These are phyloP conservation scores for Cystobasidium onofrii DNA, from an alignment of 768 basidiomycete genomes.

Conservation along the genomic window DNA sequence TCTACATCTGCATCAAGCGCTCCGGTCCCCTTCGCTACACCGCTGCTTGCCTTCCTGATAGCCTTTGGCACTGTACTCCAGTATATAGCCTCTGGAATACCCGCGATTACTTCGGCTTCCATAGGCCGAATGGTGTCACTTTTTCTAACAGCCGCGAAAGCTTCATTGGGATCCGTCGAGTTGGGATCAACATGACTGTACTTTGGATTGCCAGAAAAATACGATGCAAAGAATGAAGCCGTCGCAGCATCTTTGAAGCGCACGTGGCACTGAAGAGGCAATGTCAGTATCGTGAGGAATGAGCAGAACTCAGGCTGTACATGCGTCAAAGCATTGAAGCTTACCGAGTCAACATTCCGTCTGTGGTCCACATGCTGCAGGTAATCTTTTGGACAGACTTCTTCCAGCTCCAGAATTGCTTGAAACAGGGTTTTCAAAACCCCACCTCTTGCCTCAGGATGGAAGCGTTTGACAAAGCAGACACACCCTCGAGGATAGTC, in stretches of 20 bases:
- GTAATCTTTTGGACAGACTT: background rate
- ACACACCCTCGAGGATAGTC: conserved; percentile 24
- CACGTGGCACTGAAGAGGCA: conserved; percentile 14
- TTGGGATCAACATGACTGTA: background rate
- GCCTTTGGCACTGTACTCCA: conserved; percentile 23
- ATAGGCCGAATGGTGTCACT: background rate
- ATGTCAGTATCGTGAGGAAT: background rate
- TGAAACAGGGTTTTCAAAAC: conserved; percentile 16
- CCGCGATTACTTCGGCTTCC: conserved; percentile 14
- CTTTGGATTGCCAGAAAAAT: background rate
- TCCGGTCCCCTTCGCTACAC: background rate
- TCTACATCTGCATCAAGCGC: too few species aligned
- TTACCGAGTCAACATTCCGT: conserved; percentile 20
- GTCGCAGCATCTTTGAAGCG: conserved; percentile 21
- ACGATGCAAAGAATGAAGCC: conserved; percentile 29
- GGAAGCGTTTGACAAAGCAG: conserved; percentile 20
- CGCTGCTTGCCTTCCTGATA: background rate
- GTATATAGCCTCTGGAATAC: conserved; percentile 22
- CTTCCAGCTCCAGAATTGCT: conserved; percentile 18
- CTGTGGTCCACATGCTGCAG: conserved; percentile 25
- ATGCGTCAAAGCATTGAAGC: background rate
- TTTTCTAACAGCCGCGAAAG: background rate
- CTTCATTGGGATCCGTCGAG: conserved; percentile 14
- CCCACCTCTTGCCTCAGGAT: background rate
- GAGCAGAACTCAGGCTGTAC: too few species aligned